Conservation (phyloP, 139 green algal species). For the Coelastrella sp. region DNA sequence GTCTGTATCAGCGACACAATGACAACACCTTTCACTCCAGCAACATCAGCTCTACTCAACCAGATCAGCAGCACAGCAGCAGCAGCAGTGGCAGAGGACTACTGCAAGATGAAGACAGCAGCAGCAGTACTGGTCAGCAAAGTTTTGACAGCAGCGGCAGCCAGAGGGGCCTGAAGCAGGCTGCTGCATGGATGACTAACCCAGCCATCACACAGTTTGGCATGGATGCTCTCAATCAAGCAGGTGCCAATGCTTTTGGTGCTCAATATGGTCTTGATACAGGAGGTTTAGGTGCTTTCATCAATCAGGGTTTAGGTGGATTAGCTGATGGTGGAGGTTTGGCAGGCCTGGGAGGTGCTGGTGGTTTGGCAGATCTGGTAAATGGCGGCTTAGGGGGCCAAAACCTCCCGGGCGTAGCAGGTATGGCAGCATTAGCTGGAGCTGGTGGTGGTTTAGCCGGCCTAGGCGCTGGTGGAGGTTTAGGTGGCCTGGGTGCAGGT, state of each 20-base stretch:
- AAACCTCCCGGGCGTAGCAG: not conserved
- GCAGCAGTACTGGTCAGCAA: conserved; percentile 22
- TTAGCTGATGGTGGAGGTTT: not conserved
- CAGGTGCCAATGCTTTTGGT: conserved; percentile 4
- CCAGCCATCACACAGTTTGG: not conserved
- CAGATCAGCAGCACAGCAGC: not conserved
- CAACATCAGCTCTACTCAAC: no score
- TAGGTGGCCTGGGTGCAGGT: no score
- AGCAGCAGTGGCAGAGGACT: not conserved
- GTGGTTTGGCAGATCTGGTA: not conserved
- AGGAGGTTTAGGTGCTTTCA: not conserved
- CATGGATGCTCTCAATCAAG: not conserved
- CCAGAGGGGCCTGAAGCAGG: conserved; percentile 18
- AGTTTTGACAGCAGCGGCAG: conserved; percentile 41
- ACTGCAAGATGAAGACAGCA: not conserved
- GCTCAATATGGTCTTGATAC: not conserved
- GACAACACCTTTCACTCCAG: no score
- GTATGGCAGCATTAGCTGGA: no score
- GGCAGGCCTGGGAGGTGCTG: not conserved
- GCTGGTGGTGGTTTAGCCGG: no score
- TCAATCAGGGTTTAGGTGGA: not conserved
- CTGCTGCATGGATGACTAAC: conserved; percentile 17
- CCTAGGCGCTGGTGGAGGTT: no score
- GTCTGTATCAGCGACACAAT: no score
- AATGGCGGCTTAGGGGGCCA: not conserved